A percentile compares a stretch with the other conserved stretches of the same genome.
Evolutionary conservation across 2,329 filamentous ascomycete species (phyloP).

Genomic region (Ophioceras dolichostomum): DNA sequence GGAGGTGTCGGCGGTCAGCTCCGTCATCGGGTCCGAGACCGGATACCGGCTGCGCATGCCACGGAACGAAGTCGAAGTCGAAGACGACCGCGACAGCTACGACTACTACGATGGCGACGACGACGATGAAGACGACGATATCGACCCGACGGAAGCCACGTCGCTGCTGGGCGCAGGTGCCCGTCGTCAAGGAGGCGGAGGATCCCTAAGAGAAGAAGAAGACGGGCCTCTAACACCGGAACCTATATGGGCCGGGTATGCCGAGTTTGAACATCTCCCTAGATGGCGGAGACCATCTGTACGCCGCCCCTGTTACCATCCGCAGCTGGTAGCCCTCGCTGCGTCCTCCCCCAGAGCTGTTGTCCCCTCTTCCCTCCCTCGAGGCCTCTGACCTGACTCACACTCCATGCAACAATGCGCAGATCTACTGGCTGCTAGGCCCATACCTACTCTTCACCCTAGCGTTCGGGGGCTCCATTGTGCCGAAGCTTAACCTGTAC

Average conservation of each 20-base stretch:
- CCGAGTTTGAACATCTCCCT: slow-evolving; percentile 47
- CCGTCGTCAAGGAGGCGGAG: neutral
- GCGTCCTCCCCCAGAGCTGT: no score
- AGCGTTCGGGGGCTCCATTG: slow-evolving; percentile 74
- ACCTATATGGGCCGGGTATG: slow-evolving; percentile 33
- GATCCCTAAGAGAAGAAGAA: slow-evolving; percentile 2
- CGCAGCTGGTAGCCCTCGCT: neutral
- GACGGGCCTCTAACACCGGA: slow-evolving; percentile 7
- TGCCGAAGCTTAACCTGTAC: slow-evolving; percentile 75
- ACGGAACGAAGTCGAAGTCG: neutral
- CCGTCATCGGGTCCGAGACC: neutral
- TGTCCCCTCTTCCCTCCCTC: neutral
- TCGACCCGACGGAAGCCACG: neutral
- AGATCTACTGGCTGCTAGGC: slow-evolving; percentile 75
- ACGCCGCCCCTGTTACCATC: slow-evolving; percentile 14
- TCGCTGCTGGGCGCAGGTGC: neutral
- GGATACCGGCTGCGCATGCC: neutral
- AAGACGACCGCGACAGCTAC: no score
- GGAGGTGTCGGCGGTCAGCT: neutral
- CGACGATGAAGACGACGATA: neutral
- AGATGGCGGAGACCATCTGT: slow-evolving; percentile 54
- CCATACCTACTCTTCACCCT: slow-evolving; percentile 74
- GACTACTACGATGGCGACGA: neutral
- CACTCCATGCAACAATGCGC: slow-evolving; percentile 12
- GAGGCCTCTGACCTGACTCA: neutral